Evolutionary conservation across 225 moss, liverwort and hornwort species (phyloP).

Genomic region (Takakia lepidozioides): DNA sequence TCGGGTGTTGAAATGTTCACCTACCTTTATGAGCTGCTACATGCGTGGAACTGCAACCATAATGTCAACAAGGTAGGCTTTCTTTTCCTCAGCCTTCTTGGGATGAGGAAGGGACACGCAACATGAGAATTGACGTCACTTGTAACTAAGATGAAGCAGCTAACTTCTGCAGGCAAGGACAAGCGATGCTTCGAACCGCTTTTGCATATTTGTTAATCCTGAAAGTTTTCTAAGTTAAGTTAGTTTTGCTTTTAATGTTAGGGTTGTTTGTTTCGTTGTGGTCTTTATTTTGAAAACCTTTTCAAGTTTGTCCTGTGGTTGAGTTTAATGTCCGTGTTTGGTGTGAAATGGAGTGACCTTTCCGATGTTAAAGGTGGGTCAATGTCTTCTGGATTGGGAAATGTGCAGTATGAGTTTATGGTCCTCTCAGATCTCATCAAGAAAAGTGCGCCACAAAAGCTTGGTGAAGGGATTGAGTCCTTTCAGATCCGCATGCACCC

Average conservation of each 20-base stretch:
- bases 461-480: conserved; percentile 55
- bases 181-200: not conserved
- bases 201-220: not conserved
- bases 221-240: not conserved
- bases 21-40: conserved; percentile 89
- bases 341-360: too few relatives aligned
- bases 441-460: conserved; percentile 74
- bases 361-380: too few relatives aligned
- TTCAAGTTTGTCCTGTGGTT: too few relatives aligned
- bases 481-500: conserved; percentile 80
- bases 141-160: too few relatives aligned
- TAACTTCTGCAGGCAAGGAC: too few relatives aligned
- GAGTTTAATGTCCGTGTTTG: too few relatives aligned
- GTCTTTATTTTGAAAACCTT: too few relatives aligned
- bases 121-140: too few relatives aligned
- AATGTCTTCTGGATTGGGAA: too few relatives aligned
- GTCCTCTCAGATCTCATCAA: conserved; percentile 66
- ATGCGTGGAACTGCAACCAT: conserved; percentile 65
- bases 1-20: conserved; percentile 70
- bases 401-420: conserved; percentile 72
- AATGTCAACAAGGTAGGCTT: conserved; percentile 64
- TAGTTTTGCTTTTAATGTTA: conserved; percentile 3
- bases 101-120: too few relatives aligned
- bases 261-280: not conserved
- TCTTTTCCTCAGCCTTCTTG: not conserved